Evolutionary conservation across 2,329 filamentous ascomycete species (phyloP), one percentile per base, ranked within the genome.

Genomic region (Sporothrix globosa): DNA sequence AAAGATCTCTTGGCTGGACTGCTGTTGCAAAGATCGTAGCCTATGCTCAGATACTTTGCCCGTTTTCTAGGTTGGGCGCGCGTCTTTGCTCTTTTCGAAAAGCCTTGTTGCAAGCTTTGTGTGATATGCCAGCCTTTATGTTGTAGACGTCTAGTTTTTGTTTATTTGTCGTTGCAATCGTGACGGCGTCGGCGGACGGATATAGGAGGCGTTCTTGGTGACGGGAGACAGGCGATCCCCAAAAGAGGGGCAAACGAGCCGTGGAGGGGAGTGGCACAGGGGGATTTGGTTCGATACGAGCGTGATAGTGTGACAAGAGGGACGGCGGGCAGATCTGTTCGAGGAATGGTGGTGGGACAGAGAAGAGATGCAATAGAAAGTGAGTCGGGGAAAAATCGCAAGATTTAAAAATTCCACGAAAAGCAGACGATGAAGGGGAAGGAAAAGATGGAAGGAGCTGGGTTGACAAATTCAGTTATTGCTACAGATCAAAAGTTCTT

Each of bases 241-340:
- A 50, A 53, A 69, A 21, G 41, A 50, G 46, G 54, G 67, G 66
- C 66, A 56, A 39, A 21, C 66, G 17, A 56, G 24, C 39, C 50
- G 65, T 56, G 30, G 65, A 65, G 27, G 58, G 44, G 24, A 17
- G 21, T 27, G 60, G 41, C 39, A n/a, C 14, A 27, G 63, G 19
- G 17, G 39, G 27, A 24, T 3, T 19, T 66, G 46, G 63, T 21
- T 52, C 46, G 46, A 52, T 66, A 46, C 63, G 27, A 53, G 63
- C 46, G 63, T 66, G 63, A 53, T 66, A 66, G 63, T 66, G 63
- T 52, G 63, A 66, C 44, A 27, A 27, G 27, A 21, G 66, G 46
- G 65, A 54, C 6, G 34, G 24, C 30, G 34, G 61, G 24, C 5
- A 2, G 27, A n/a, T 44, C 3, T 41, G 60, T 17, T n/a, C 24